These are phyloP conservation scores for Oemleria cerasiformis DNA, from an alignment of 306 rosid species.

Conservation along the genomic window DNA sequence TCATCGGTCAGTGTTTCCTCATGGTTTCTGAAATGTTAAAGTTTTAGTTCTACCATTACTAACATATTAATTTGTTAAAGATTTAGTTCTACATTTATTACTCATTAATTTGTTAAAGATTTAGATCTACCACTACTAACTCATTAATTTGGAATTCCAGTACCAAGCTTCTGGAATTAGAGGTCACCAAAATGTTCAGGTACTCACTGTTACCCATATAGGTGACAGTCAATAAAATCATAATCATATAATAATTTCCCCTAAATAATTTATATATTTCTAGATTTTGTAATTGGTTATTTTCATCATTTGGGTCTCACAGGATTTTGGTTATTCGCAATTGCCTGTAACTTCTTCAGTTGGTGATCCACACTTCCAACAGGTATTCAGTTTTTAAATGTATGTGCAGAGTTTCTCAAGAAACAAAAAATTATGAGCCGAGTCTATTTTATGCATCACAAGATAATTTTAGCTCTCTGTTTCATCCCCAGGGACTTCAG, in stretches of 20 bases:
- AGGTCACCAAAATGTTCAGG: constrained; percentile 65
- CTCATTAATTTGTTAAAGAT: background rate
- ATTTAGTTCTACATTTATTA: background rate
- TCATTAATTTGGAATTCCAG: constrained; percentile 35
- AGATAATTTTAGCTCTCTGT: constrained; percentile 22
- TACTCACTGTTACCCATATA: constrained; percentile 4
- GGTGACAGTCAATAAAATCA: background rate
- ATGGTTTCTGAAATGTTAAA: background rate
- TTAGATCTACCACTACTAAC: constrained; percentile 12
- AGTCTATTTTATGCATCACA: background rate
- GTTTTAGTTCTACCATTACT: constrained; percentile 3
- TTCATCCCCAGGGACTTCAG: constrained; percentile 56
- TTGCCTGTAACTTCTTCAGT: constrained; percentile 35
- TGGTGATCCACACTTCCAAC: constrained; percentile 53
- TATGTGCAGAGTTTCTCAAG: background rate
- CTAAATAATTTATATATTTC: background rate
- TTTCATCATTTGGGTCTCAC: constrained; percentile 21
- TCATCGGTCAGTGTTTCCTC: constrained; percentile 40
- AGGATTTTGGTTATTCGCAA: constrained; percentile 60
- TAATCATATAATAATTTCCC: background rate
- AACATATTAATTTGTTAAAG: background rate
- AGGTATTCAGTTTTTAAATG: constrained; percentile 29
- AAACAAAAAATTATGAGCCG: background rate
- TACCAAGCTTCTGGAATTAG: constrained; percentile 60
- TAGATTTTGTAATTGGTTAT: background rate